Percentiles rank a stretch among this genome's conserved stretches.
These are phyloP conservation scores for Acacia pycnantha DNA, from an alignment of 331 rosid genomes.

Conservation along the genomic window DNA sequence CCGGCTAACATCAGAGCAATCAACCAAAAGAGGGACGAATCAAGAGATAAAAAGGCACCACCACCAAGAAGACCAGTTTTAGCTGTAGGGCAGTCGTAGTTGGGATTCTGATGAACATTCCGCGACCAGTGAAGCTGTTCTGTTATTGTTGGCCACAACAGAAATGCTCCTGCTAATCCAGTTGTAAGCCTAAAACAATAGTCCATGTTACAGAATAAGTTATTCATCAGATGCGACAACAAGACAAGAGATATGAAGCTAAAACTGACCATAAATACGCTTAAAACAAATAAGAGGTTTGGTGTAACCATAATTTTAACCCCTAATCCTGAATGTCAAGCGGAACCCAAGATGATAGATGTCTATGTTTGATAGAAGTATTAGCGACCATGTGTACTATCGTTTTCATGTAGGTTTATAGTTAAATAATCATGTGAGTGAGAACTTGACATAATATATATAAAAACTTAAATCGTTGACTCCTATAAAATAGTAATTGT, in stretches of 20 bases:
- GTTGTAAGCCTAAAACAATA: constrained; percentile 45
- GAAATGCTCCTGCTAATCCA: constrained; percentile 65
- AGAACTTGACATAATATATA: too few species aligned
- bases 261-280: background rate
- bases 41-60: constrained; percentile 84
- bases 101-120: constrained; percentile 42
- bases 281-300: background rate
- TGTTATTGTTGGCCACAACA: constrained; percentile 74
- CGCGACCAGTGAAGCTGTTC: constrained; percentile 50
- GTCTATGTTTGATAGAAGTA: background rate
- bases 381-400: too few species aligned
- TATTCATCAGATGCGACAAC: background rate
- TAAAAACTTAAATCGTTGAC: too few species aligned
- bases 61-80: constrained; percentile 88
- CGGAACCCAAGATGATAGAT: background rate
- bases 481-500: background rate
- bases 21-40: constrained; percentile 73
- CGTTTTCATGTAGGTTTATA: too few species aligned
- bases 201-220: background rate
- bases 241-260: background rate
- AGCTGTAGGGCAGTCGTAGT: constrained; percentile 71
- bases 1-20: constrained; percentile 72
- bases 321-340: background rate
- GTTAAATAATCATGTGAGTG: too few species aligned
- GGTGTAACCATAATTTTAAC: background rate